phyloP scores from a whole-genome alignment of 768 basidiomycete species.

The Agaricus blazei region DNA sequence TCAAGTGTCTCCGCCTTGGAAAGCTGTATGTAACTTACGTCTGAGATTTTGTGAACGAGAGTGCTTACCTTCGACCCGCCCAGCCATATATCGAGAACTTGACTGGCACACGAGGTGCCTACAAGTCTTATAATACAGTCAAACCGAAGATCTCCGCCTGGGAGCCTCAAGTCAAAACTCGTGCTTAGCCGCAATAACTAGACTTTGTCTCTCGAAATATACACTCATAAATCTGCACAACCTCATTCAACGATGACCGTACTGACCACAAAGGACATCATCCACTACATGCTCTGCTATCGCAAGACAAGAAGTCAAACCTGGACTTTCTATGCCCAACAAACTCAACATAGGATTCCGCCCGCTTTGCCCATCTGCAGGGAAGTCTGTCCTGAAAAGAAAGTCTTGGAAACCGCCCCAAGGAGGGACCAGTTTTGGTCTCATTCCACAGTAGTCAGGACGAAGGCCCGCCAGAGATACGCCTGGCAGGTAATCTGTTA shows the following conservation, averaged over 20 bases:
- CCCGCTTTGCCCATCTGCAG: slow-evolving; percentile 25
- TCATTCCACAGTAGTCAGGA: slow-evolving; percentile 80
- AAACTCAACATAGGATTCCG: slow-evolving; percentile 68
- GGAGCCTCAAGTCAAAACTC: slow-evolving; percentile 66
- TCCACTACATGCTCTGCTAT: slow-evolving; percentile 81
- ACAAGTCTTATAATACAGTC: slow-evolving; percentile 83
- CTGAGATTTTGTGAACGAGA: neutral
- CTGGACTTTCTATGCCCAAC: slow-evolving; percentile 90
- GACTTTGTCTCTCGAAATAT: neutral
- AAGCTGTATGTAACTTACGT: slow-evolving; percentile 51
- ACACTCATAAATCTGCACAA: neutral
- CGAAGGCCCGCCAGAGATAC: slow-evolving; percentile 56
- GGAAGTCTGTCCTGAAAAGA: slow-evolving; percentile 60
- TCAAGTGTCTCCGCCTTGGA: slow-evolving; percentile 70
- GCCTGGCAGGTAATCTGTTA: slow-evolving; percentile 69
- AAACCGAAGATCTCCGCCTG: slow-evolving; percentile 79
- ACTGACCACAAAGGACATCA: slow-evolving; percentile 34
- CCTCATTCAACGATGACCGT: slow-evolving; percentile 10
- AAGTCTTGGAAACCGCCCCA: slow-evolving; percentile 83
- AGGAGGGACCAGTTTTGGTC: slow-evolving; percentile 83
- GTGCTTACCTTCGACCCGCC: slow-evolving; percentile 1
- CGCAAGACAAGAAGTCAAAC: slow-evolving; percentile 81
- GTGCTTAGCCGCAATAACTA: slow-evolving; percentile 26
- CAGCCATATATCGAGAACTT: slow-evolving; percentile 86
- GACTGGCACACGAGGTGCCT: slow-evolving; percentile 91